Percentiles rank a stretch among this genome's conserved stretches.
Conservation (phyloP, 176 grass and related monocot species). For the Coix lacrymajobi region DNA sequence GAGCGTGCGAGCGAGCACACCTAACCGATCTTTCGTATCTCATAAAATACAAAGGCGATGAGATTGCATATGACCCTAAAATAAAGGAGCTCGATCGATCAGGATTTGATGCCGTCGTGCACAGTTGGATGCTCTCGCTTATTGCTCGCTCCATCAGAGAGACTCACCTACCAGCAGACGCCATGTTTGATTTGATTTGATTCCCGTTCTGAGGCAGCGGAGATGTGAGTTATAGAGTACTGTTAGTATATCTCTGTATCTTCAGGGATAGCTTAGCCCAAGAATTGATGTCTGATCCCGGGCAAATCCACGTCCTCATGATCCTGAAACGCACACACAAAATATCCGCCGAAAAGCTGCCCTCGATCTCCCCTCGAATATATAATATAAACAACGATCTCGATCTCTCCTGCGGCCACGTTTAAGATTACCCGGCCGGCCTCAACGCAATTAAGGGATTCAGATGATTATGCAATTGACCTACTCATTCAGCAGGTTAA, state of each 20-base stretch:
- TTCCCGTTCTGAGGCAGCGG: slow-evolving; percentile 17
- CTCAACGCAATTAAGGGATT: not conserved
- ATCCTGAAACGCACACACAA: not conserved
- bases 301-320: slow-evolving; percentile 27
- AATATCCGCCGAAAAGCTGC: not conserved
- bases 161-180: slow-evolving; percentile 33
- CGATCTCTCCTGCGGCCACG: not conserved
- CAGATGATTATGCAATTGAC: not conserved
- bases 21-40: slow-evolving; percentile 30
- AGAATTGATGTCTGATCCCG: slow-evolving; percentile 22
- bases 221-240: too few species aligned
- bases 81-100: not conserved
- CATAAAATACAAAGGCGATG: slow-evolving; percentile 32
- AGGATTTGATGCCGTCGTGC: slow-evolving; percentile 17
- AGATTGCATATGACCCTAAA: slow-evolving; percentile 5
- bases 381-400: not conserved
- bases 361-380: not conserved
- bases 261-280: not conserved
- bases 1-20: not conserved
- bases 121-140: not conserved
- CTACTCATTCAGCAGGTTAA: not conserved
- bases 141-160: not conserved
- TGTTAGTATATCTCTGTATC: not conserved
- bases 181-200: slow-evolving; percentile 51
- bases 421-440: too few species aligned